phyloP scores from a whole-genome alignment of 352 stramenopile genomes.

The Globisporangium apiculatum region DNA sequence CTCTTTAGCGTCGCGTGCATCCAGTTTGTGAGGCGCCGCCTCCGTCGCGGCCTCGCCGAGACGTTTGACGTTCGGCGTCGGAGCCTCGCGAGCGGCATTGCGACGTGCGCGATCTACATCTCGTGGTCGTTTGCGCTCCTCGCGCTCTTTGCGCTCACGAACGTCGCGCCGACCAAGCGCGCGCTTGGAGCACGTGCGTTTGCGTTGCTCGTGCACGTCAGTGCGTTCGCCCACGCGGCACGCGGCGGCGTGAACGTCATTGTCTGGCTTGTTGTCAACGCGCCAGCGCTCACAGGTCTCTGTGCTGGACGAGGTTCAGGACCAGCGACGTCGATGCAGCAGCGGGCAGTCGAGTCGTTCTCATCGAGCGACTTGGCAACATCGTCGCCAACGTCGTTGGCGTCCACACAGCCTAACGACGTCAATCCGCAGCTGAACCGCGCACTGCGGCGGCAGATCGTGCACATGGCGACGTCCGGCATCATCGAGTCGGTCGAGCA shows the following conservation, averaged over 20 bases:
- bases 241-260: slow-evolving; percentile 79
- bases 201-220: slow-evolving; percentile 57
- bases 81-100: slow-evolving; percentile 70
- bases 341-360: slow-evolving; percentile 1
- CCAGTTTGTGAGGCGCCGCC: slow-evolving; percentile 66
- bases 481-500: slow-evolving; percentile 86
- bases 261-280: slow-evolving; percentile 83
- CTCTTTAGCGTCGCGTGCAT: slow-evolving; percentile 69
- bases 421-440: slow-evolving; percentile 78
- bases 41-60: slow-evolving; percentile 70
- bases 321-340: background rate
- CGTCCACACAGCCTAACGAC: slow-evolving; percentile 17
- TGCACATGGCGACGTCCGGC: slow-evolving; percentile 84
- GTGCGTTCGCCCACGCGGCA: slow-evolving; percentile 73
- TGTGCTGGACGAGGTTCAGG: background rate
- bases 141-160: slow-evolving; percentile 60
- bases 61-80: slow-evolving; percentile 79
- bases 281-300: slow-evolving; percentile 21
- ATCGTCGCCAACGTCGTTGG: slow-evolving; percentile 2
- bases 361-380: slow-evolving; percentile 5
- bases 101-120: slow-evolving; percentile 80
- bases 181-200: slow-evolving; percentile 34
- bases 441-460: slow-evolving; percentile 79
- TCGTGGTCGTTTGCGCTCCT: slow-evolving; percentile 76
- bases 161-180: slow-evolving; percentile 30